These are phyloP conservation scores for Gastroboletus turbinatus DNA, from an alignment of 1,284 basidiomycete genomes.

Conservation along the genomic window DNA sequence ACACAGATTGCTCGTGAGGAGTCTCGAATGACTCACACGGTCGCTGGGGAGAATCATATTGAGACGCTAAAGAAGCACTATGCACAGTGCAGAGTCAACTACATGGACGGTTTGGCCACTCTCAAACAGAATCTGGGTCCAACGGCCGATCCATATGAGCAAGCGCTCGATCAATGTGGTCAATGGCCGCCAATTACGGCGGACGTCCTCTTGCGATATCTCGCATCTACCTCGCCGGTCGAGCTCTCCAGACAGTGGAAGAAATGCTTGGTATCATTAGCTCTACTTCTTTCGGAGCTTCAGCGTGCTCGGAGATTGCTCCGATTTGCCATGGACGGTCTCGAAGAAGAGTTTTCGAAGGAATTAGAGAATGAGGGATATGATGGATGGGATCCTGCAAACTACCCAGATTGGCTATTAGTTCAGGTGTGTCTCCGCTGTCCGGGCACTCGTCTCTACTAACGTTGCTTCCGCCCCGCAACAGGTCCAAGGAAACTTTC, in stretches of 20 bases:
- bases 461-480: rapidly evolving
- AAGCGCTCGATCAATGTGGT: neutral
- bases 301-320: too few relatives aligned
- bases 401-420: conserved; percentile 10
- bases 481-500: neutral
- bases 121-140: too few relatives aligned
- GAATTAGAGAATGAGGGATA: neutral
- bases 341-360: too few relatives aligned
- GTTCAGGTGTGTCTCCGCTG: conserved; percentile 11
- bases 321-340: too few relatives aligned
- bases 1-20: neutral
- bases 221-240: conserved; percentile 14
- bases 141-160: neutral
- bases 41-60: neutral
- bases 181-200: neutral
- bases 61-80: neutral
- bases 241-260: conserved; percentile 26
- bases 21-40: rapidly evolving
- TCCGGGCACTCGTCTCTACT: too few relatives aligned
- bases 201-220: conserved; percentile 23
- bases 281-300: neutral
- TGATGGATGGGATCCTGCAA: neutral
- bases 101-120: neutral
- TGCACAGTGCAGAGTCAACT: neutral
- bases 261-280: conserved; percentile 14